phyloP scores from a whole-genome alignment of 768 basidiomycete genomes.

The Lentinula edodes region DNA sequence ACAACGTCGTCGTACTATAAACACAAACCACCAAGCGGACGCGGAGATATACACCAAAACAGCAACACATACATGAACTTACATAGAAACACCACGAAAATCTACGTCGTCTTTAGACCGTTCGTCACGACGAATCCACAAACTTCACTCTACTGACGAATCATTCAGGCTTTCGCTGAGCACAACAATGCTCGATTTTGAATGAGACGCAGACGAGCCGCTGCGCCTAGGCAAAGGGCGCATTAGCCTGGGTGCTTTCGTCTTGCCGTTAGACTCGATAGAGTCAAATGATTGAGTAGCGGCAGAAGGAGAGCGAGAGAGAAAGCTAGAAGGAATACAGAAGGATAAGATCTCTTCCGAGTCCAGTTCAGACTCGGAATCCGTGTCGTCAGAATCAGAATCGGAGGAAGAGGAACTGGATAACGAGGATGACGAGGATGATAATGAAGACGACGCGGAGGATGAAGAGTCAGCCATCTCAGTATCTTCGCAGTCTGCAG shows the following conservation, averaged over 20 bases:
- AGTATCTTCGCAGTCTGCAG: background rate
- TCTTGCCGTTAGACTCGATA: background rate
- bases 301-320: background rate
- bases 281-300: background rate
- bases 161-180: background rate
- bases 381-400: background rate
- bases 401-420: background rate
- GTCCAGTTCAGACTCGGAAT: constrained; percentile 3
- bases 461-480: constrained; percentile 3
- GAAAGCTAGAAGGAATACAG: constrained; percentile 1
- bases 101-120: background rate
- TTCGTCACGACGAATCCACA: background rate
- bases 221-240: constrained; percentile 1
- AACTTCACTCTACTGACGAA: background rate
- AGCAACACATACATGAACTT: background rate
- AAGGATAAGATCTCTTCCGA: constrained; percentile 7
- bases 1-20: too few species aligned
- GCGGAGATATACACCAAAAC: too few species aligned
- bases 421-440: background rate
- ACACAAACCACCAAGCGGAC: too few species aligned
- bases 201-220: background rate
- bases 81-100: background rate
- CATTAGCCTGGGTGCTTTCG: background rate
- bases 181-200: background rate
- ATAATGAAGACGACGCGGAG: background rate